Percentiles rank a stretch among this genome's conserved stretches.
Conservation (phyloP, 257 asterid genomes). For the Lantana camara region DNA sequence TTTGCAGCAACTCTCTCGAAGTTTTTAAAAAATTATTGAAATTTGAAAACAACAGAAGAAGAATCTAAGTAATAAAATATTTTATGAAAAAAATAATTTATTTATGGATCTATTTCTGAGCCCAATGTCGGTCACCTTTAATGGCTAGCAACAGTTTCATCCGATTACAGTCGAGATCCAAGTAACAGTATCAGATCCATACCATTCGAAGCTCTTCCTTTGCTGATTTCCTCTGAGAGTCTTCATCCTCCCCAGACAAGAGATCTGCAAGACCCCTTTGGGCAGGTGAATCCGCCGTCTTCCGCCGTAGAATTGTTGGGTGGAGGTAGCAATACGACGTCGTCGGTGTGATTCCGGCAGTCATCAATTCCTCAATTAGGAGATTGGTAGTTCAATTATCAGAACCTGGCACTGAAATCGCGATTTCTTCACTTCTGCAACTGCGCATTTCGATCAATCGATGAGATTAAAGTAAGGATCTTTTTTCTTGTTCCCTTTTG, state of each 20-base stretch:
- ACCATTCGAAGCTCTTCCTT: neutral
- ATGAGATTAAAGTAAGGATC: conserved; percentile 24
- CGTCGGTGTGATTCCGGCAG: conserved; percentile 9
- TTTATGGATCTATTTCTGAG: neutral
- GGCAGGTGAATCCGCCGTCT: neutral
- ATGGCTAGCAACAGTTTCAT: neutral
- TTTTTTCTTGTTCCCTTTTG: neutral
- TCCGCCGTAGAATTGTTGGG: neutral
- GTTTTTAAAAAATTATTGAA: no score
- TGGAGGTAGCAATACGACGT: neutral
- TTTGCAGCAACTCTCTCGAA: no score
- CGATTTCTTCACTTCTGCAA: conserved; percentile 2
- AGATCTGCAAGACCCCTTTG: conserved; percentile 20
- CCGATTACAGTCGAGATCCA: neutral
- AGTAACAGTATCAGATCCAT: neutral
- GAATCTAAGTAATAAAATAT: no score
- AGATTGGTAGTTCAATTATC: neutral
- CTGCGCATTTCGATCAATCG: conserved; percentile 17
- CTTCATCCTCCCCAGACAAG: neutral
- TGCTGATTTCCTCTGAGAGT: neutral
- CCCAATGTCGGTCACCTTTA: neutral
- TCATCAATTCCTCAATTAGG: conserved; percentile 8
- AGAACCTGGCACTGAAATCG: neutral
- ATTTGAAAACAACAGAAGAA: no score
- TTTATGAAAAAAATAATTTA: neutral